A percentile compares a stretch with the other conserved stretches of the same genome.
Conservation (phyloP, 2,329 filamentous ascomycete genomes). For the Orbilia ellipsospora region DNA sequence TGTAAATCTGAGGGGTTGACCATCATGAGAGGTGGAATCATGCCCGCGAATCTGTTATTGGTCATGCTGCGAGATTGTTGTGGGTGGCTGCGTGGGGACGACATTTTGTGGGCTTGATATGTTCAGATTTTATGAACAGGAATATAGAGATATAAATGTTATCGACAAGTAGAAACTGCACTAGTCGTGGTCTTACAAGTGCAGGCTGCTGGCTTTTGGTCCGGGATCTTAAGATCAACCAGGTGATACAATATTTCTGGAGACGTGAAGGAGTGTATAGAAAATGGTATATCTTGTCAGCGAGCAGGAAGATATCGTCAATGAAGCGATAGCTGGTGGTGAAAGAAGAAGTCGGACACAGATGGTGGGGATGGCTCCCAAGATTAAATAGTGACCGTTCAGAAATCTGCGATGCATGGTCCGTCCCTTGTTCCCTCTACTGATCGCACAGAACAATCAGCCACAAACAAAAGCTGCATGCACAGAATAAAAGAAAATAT, state of each 20-base stretch:
- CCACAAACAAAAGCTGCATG: slow-evolving; percentile 49
- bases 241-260: slow-evolving; percentile 49
- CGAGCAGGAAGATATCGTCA: slow-evolving; percentile 49
- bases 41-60: slow-evolving; percentile 51
- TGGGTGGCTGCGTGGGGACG: slow-evolving; percentile 53
- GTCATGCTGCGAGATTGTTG: slow-evolving; percentile 48
- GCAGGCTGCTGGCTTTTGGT: slow-evolving; percentile 6
- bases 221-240: slow-evolving; percentile 52
- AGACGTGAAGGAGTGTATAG: slow-evolving; percentile 46
- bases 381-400: slow-evolving; percentile 51
- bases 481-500: slow-evolving; percentile 43
- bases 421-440: slow-evolving; percentile 39
- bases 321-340: slow-evolving; percentile 54
- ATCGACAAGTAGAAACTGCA: background rate
- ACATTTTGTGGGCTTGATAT: slow-evolving; percentile 27
- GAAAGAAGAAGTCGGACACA: slow-evolving; percentile 51
- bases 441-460: slow-evolving; percentile 52
- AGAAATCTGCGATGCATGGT: slow-evolving; percentile 48
- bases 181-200: slow-evolving; percentile 13
- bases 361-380: slow-evolving; percentile 52
- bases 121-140: background rate
- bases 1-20: slow-evolving; percentile 52
- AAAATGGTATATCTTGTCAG: slow-evolving; percentile 53
- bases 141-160: background rate
- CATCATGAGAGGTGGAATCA: slow-evolving; percentile 52